Percentiles rank a stretch among this genome's conserved stretches.
Evolutionary conservation across 768 basidiomycete species (phyloP).

Genomic region (Hericium coralloides): DNA sequence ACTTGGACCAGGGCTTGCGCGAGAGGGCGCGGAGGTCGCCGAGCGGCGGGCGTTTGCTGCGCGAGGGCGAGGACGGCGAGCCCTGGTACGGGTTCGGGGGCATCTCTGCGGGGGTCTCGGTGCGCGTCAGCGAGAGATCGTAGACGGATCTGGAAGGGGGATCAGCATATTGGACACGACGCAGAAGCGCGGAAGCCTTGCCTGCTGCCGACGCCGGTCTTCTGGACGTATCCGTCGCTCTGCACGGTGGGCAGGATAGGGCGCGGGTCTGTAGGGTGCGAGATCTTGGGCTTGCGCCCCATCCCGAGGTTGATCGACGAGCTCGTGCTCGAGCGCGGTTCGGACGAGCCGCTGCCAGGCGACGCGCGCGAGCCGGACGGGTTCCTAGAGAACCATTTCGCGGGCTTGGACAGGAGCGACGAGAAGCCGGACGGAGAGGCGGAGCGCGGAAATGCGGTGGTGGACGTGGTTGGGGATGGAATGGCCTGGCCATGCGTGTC

Average conservation of each 20-base stretch:
- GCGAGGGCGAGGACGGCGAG: slow-evolving; percentile 23
- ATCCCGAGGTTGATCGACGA: slow-evolving; percentile 18
- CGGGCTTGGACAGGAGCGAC: slow-evolving; percentile 55
- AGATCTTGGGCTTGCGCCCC: slow-evolving; percentile 67
- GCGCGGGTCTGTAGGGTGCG: slow-evolving; percentile 74
- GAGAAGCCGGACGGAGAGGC: slow-evolving; percentile 61
- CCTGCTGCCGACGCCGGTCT: not conserved
- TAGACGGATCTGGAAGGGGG: slow-evolving; percentile 45
- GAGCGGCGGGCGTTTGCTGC: slow-evolving; percentile 28
- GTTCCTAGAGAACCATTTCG: slow-evolving; percentile 51
- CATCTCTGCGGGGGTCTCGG: slow-evolving; percentile 32
- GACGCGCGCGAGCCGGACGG: slow-evolving; percentile 15
- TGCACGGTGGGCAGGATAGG: slow-evolving; percentile 47
- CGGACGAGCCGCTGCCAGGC: slow-evolving; percentile 40
- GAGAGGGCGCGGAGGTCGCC: slow-evolving; percentile 68
- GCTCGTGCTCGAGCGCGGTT: slow-evolving; percentile 26
- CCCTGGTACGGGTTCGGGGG: slow-evolving; percentile 15
- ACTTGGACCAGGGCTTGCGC: slow-evolving; percentile 58
- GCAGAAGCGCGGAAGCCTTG: not conserved
- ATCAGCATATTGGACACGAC: slow-evolving; percentile 2
- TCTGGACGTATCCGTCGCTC: slow-evolving; percentile 35
- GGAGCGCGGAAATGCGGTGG: slow-evolving; percentile 37
- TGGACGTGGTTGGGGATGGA: slow-evolving; percentile 1
- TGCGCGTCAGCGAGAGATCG: slow-evolving; percentile 43
- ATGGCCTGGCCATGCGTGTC: slow-evolving; percentile 1